Base-by-base conservation (phyloP, 768 basidiomycete species). In the Boletus rubropictus region DNA sequence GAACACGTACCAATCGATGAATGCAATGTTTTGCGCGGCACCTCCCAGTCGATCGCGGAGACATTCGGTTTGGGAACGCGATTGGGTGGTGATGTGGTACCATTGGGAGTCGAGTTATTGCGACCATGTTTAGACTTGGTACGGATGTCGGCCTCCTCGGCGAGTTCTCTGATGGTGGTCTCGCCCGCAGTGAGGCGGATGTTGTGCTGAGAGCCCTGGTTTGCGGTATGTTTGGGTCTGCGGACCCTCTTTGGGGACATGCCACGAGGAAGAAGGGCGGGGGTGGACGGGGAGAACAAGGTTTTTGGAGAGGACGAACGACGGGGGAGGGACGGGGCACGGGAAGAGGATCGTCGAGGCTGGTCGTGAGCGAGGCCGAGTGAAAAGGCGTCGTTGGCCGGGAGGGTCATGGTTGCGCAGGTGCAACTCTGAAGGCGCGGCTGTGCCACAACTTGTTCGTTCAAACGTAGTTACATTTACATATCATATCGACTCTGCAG, bases 11-110 rank as follows among this genome's bases (percentile, higher is more conserved):
- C 92, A 50, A 95, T 95, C 4, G 86, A 89, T 11, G 87, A 86
- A 66, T 96, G 93, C 36, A 96, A 64, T 9, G 79, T 67, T 66
- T 96, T 96, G 53, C 93, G 71, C 1, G 93, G 93, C 41, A 96
- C 83, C 67, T 96, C 93, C 83, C 86, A 92, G 67, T 93, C 86
- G 25, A 88, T 54, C 10, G 31, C 5, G 18, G 56, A 59, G 21
- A 54, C 49, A 15, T 51, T 57, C 6, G 56, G 54, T 22, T 52
- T 55, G 27, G 39, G 38, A 14, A 22, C 6, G n/a, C 36, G 43
- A 35, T 48, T 21, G 36, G 48, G 45, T 24, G 34, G 46, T 25
- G 51, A 8, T n/a, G 47, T 14, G 3, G 42, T 24, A 2, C 41
- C 59, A 25, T 53, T 55, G 2, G 48, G 46, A 0, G 37, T 37